Evolutionary conservation across 177 flowering plant species (phyloP), one percentile per base, ranked within the genome.

Genomic region (Vitis hybrid): DNA sequence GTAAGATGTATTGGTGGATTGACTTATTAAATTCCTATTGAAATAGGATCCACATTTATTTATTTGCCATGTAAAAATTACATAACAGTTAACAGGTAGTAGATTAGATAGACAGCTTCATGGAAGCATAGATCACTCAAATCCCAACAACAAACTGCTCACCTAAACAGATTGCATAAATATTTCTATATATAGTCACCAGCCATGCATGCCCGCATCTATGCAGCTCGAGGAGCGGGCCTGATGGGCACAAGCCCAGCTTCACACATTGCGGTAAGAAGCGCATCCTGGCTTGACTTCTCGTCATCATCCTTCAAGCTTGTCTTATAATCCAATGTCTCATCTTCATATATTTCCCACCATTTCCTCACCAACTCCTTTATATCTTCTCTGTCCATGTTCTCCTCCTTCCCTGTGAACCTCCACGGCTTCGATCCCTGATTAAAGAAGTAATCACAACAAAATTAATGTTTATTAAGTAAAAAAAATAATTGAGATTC

Each of bases 371-470:
- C 82, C 62, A 80, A 61, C 70, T 66, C 49, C 75, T 81, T 75
- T 51, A 81, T 75, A 69, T 81, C 84, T 59, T 78, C 81, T 53
- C 84, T 78, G 1, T 81, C 74, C 84, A 78, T 81, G 72, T 81
- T 81, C 68, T 73, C 77, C 60, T 81, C 84, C 61, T 78, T 56
- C 15, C 84, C 84, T 0, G 83, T 80, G 73, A 59, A 80, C 69
- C 83, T 77, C 83, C 83, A 80, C 45, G 80, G 83, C 72, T 79
- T 81, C 14, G 84, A 61, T 26, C 81, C 84, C 76, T 80, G n/a
- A 26, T 60, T 15, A 15, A 15, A 26, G 29, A 26, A 26, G 29
- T 26, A 26, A 26, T 26, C 29, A 26, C 29, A 26, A 26, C 29
- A 26, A 26, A 26, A 26, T 26, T 26, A 3, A 26, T 26, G 5